Conservation (phyloP, 2,329 filamentous ascomycete genomes). For the Paecilomyces fulvus region DNA sequence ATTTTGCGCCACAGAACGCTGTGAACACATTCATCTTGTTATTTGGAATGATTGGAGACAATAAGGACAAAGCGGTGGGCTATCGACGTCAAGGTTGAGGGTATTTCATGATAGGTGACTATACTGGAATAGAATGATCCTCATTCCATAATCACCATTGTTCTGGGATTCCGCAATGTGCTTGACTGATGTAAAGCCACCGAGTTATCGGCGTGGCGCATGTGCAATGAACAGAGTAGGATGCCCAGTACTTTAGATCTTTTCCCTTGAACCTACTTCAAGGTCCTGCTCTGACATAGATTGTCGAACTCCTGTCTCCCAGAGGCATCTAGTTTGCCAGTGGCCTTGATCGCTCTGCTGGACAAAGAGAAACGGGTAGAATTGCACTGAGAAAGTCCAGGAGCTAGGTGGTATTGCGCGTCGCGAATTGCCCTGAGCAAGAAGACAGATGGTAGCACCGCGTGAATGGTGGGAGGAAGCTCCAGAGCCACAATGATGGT, state of each 20-base stretch:
- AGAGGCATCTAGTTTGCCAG: background rate
- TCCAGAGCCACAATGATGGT: background rate
- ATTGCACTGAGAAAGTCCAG: background rate
- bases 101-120: background rate
- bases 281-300: background rate
- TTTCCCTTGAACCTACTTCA: background rate
- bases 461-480: background rate
- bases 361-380: background rate
- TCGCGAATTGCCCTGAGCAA: slow-evolving; percentile 1
- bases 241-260: background rate
- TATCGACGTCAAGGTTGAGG: background rate
- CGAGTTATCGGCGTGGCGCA: background rate
- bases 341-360: background rate
- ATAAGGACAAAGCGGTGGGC: slow-evolving; percentile 3
- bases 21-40: slow-evolving; percentile 8
- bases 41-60: slow-evolving; percentile 5
- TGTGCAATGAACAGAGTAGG: background rate
- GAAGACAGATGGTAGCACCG: background rate
- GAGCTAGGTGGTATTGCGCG: background rate
- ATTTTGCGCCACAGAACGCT: slow-evolving; percentile 1
- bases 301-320: background rate
- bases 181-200: background rate
- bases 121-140: background rate
- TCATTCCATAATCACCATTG: background rate
- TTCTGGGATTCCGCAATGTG: background rate